Percentiles rank a stretch among this genome's conserved stretches.
Conservation (phyloP, 371 early-diverging fungal species). For the Apophysomyces sp. region DNA sequence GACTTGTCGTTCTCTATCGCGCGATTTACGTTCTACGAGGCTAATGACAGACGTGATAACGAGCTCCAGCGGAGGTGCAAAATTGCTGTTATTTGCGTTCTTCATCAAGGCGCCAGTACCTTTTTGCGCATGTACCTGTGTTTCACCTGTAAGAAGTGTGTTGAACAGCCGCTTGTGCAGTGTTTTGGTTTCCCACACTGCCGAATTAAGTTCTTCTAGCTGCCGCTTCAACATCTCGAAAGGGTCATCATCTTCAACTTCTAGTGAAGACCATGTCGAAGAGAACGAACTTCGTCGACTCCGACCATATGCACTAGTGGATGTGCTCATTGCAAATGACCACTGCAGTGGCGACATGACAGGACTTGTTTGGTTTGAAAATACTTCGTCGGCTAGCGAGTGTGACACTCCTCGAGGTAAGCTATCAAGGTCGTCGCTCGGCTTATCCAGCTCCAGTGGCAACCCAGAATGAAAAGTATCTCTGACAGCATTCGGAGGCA, state of each 20-base stretch:
- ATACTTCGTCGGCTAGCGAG: constrained; percentile 11
- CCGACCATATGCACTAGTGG: constrained; percentile 4
- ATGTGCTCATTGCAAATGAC: constrained; percentile 19
- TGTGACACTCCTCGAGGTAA: constrained; percentile 12
- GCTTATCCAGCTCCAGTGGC: not conserved
- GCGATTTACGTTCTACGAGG: constrained; percentile 10
- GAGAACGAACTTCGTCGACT: constrained; percentile 13
- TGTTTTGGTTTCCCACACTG: constrained; percentile 20
- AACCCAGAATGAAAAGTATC: not conserved
- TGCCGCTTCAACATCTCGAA: constrained; percentile 14
- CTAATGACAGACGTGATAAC: constrained; percentile 11
- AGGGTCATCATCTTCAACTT: constrained; percentile 10
- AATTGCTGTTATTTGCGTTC: not conserved
- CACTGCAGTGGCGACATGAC: constrained; percentile 30
- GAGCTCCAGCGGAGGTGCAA: constrained; percentile 21
- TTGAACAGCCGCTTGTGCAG: constrained; percentile 15
- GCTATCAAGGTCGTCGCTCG: not conserved
- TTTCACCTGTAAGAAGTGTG: constrained; percentile 12
- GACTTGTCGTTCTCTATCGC: constrained; percentile 16
- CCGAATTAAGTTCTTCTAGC: constrained; percentile 13
- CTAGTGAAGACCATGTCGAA: constrained; percentile 4
- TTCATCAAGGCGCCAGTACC: not conserved
- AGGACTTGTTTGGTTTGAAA: constrained; percentile 24
- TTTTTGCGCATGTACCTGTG: not conserved
- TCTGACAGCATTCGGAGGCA: not conserved